phyloP scores from a whole-genome alignment of 768 basidiomycete species.

The Piloderma croceum region DNA sequence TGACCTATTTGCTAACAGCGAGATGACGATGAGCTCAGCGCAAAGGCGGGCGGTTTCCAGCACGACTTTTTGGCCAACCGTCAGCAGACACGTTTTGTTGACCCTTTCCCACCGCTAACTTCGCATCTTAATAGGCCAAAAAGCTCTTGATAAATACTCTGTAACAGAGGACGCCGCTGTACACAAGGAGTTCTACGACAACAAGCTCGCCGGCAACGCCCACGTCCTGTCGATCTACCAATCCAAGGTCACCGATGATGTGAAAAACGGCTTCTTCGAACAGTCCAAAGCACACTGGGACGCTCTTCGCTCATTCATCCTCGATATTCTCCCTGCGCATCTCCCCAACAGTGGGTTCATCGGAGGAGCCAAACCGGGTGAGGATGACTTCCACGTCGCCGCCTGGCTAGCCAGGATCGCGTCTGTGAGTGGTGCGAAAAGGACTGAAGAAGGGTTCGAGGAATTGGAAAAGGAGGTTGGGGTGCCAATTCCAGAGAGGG shows the following conservation, averaged over 20 bases:
- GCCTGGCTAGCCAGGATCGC: slow-evolving; percentile 49
- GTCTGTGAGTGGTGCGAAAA: slow-evolving; percentile 30
- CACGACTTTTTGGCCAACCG: slow-evolving; percentile 33
- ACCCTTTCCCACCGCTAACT: not conserved
- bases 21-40: slow-evolving; percentile 41
- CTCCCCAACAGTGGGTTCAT: slow-evolving; percentile 43
- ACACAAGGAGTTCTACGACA: slow-evolving; percentile 40
- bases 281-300: slow-evolving; percentile 35
- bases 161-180: slow-evolving; percentile 27
- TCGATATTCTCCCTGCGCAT: slow-evolving; percentile 33
- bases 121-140: slow-evolving; percentile 32
- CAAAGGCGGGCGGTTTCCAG: slow-evolving; percentile 28
- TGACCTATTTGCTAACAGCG: slow-evolving; percentile 26
- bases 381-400: slow-evolving; percentile 51
- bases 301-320: slow-evolving; percentile 31
- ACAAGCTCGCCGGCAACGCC: slow-evolving; percentile 36
- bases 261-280: slow-evolving; percentile 35
- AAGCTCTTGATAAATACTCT: slow-evolving; percentile 33
- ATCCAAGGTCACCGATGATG: slow-evolving; percentile 29
- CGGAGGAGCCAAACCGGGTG: slow-evolving; percentile 41
- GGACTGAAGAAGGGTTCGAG: slow-evolving; percentile 31
- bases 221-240: slow-evolving; percentile 37
- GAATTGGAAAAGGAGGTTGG: slow-evolving; percentile 37
- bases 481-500: slow-evolving; percentile 30
- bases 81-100: slow-evolving; percentile 30